These are phyloP conservation scores for Cenococcum geophilum DNA, from an alignment of 495 filamentous ascomycete species.

Conservation along the genomic window DNA sequence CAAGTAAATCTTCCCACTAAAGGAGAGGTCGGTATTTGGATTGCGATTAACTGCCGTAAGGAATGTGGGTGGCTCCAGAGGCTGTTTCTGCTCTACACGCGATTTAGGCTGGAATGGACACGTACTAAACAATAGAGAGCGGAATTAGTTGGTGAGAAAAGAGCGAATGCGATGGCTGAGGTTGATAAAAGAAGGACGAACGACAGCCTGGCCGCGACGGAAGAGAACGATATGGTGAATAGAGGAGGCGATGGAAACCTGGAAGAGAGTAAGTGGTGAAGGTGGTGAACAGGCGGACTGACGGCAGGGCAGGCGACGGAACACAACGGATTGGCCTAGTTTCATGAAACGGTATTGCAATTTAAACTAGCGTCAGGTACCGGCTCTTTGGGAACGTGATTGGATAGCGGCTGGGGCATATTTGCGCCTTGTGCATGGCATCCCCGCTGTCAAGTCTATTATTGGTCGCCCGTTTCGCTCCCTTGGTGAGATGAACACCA, in stretches of 20 bases:
- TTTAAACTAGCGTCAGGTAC: too few relatives aligned
- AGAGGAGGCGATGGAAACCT: neutral
- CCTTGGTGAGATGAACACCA: too few relatives aligned
- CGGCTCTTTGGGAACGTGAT: too few relatives aligned
- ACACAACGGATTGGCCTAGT: too few relatives aligned
- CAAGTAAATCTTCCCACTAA: neutral
- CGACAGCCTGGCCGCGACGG: constrained; percentile 31
- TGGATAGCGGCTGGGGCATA: too few relatives aligned
- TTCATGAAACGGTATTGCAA: too few relatives aligned
- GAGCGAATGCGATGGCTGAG: constrained; percentile 32
- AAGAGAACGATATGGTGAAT: constrained; percentile 11
- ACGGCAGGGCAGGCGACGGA: too few relatives aligned
- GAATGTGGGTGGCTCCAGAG: constrained; percentile 20
- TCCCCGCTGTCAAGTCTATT: too few relatives aligned
- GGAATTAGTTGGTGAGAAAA: constrained; percentile 2
- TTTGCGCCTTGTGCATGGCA: too few relatives aligned
- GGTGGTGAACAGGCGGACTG: too few relatives aligned
- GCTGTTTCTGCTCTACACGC: constrained; percentile 3
- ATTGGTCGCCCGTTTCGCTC: too few relatives aligned
- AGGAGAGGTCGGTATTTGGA: constrained; percentile 1
- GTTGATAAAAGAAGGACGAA: constrained; percentile 34
- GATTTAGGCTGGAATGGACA: constrained; percentile 20
- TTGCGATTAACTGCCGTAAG: constrained; percentile 13
- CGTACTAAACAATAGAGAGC: constrained; percentile 1
- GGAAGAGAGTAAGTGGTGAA: neutral